These are phyloP conservation scores for Dictyostelium brefeldianum DNA, from an alignment of 78 protist species.

Conservation along the genomic window DNA sequence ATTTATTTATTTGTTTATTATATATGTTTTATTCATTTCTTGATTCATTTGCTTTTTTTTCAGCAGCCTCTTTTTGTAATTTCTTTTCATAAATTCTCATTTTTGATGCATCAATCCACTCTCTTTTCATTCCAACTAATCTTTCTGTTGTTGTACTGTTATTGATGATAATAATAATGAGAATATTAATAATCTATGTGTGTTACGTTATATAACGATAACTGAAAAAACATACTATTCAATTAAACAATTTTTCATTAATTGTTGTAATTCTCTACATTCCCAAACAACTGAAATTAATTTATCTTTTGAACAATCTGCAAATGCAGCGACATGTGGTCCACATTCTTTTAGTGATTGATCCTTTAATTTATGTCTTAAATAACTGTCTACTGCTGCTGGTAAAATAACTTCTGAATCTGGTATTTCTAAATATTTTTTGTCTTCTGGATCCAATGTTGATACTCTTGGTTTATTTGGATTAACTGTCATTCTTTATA, in stretches of 20 bases:
- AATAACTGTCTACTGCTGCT: slow-evolving; percentile 55
- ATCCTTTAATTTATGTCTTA: slow-evolving; percentile 67
- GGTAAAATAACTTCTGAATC: slow-evolving; percentile 73
- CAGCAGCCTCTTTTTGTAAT: slow-evolving; percentile 6
- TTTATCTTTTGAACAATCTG: slow-evolving; percentile 71
- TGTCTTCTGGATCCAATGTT: slow-evolving; percentile 34
- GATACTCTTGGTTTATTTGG: not conserved
- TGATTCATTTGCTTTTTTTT: not conserved
- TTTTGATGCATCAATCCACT: slow-evolving; percentile 46
- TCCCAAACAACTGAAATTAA: slow-evolving; percentile 72
- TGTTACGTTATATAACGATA: too few relatives aligned
- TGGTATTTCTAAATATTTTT: slow-evolving; percentile 49
- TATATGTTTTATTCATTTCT: not conserved
- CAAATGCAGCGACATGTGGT: slow-evolving; percentile 55
- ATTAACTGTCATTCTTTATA: too few relatives aligned
- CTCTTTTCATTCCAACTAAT: slow-evolving; percentile 63
- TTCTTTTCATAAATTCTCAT: slow-evolving; percentile 48
- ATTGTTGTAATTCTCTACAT: slow-evolving; percentile 75
- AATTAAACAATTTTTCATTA: slow-evolving; percentile 62
- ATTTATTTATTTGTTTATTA: not conserved
- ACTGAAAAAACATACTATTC: slow-evolving; percentile 22
- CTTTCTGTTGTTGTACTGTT: slow-evolving; percentile 68
- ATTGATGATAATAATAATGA: too few relatives aligned
- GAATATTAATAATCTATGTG: too few relatives aligned
- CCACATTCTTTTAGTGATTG: slow-evolving; percentile 56